Conservation (phyloP, 345 rosid genomes). For the Melastoma malabathricum region DNA sequence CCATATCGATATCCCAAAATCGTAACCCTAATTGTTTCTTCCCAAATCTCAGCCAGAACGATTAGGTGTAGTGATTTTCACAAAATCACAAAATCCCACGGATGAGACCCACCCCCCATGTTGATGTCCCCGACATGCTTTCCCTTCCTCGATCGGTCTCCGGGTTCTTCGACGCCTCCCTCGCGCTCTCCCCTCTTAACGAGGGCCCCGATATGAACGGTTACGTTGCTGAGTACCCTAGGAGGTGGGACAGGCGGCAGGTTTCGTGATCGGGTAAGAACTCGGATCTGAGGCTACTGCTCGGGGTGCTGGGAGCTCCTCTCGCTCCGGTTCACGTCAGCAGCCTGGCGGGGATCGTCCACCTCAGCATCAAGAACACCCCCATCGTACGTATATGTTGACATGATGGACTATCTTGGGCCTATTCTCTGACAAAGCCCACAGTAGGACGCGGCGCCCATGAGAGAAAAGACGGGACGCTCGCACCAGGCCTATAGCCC, state of each 20-base stretch:
- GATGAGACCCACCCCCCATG: neutral
- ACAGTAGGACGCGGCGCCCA: too few species aligned
- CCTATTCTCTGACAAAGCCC: too few species aligned
- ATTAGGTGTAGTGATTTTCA: too few species aligned
- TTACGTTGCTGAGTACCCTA: constrained; percentile 19
- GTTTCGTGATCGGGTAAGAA: constrained; percentile 15
- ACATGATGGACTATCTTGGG: too few species aligned
- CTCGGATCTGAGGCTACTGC: constrained; percentile 67
- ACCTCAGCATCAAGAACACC: constrained; percentile 74
- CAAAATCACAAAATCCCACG: too few species aligned
- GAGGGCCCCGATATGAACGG: constrained; percentile 31
- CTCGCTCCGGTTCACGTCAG: constrained; percentile 74
- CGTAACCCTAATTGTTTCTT: too few species aligned
- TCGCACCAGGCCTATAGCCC: too few species aligned
- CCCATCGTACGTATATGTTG: constrained; percentile 53
- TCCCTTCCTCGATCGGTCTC: constrained; percentile 17
- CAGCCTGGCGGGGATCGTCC: constrained; percentile 60
- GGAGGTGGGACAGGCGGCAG: constrained; percentile 79
- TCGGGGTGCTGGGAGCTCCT: constrained; percentile 90
- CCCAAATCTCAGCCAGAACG: too few species aligned
- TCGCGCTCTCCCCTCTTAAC: constrained; percentile 25
- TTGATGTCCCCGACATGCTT: constrained; percentile 8
- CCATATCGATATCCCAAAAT: too few species aligned
- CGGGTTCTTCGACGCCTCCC: neutral
- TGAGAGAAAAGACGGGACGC: too few species aligned